Percentiles rank a stretch among this genome's conserved stretches.
These are phyloP conservation scores for Jamesozyma hellenica DNA, from an alignment of 805 yeast species.

Conservation along the genomic window DNA sequence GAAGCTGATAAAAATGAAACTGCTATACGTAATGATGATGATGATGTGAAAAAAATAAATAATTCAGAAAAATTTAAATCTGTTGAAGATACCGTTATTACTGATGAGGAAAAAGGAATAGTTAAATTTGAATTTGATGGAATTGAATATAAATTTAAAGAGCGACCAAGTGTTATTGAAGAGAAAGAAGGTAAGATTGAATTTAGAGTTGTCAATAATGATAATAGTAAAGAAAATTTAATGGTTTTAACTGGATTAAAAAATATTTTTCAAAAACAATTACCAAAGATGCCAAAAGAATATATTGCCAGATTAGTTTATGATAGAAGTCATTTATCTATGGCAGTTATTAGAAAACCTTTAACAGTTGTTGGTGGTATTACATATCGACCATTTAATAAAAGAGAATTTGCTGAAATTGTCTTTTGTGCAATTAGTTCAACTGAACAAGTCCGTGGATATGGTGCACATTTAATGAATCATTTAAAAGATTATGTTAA, in stretches of 20 bases:
- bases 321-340: conserved; percentile 87
- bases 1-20: background rate
- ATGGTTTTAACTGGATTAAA: conserved; percentile 91
- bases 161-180: conserved; percentile 87
- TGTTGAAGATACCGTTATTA: conserved; percentile 3
- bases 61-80: background rate
- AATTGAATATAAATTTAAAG: conserved; percentile 69
- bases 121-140: conserved; percentile 53
- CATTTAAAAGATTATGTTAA: conserved; percentile 92
- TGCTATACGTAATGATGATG: too few relatives aligned
- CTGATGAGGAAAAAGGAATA: conserved; percentile 18
- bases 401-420: conserved; percentile 89
- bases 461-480: conserved; percentile 98
- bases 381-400: conserved; percentile 88
- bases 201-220: conserved; percentile 93
- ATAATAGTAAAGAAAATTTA: conserved; percentile 74
- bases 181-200: conserved; percentile 90
- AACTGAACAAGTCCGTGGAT: conserved; percentile 95
- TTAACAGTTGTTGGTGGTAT: conserved; percentile 96
- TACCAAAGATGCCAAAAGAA: conserved; percentile 98
- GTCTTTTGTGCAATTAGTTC: conserved; percentile 97
- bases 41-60: too few relatives aligned
- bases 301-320: conserved; percentile 90
- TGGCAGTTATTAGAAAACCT: conserved; percentile 92
- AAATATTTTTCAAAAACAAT: conserved; percentile 91